Base-by-base conservation (phyloP, 2,329 filamentous ascomycete species). In the Coniochaeta prunicola region DNA sequence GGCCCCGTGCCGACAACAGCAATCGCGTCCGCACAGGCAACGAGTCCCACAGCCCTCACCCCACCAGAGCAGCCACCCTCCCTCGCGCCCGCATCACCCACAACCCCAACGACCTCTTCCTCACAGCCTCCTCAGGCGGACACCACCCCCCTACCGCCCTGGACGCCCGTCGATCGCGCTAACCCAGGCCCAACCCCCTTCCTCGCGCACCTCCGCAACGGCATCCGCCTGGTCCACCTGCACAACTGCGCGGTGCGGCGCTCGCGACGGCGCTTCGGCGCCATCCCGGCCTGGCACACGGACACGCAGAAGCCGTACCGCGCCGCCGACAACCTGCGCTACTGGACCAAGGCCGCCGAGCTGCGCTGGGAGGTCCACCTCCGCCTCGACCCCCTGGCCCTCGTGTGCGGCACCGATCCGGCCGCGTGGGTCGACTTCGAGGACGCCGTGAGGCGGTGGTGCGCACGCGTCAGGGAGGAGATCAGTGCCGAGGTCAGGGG, bases 291-390 rank as follows among this genome's bases (percentile, higher is more conserved):
- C 10, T 97, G 89, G 72, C 94, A 97, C 71, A 87, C 86, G n/a
- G 92, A 99, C 72, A 93, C 94, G 10, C 87, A 86, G 61, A 97
- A 97, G 74, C 94, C 94, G 0, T 99, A 99, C 72, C 88, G 94
- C 55, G 88, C 88, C 62, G 91, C 92, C 3, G 94, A 99, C 66
- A 99, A 99, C 71, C 80, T 99, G 62, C 85, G 92, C 42, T 99
- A 89, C 78, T 99, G 94, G 93, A 84, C 90, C 74, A 99, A 99
- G 77, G 94, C 93, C 1, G 92, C 92, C 8, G 92, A 99, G 75
- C 80, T 97, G 60, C 86, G 94, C 58, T 99, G 93, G 87, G 94
- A 97, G 74, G 84, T 92, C 40, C 83, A 89, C 65, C 79, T 97
- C 57, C 84, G 88, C 63, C 81, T 96, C 58, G 91, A 97, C 68